A percentile compares a stretch with the other conserved stretches of the same genome.
These are phyloP conservation scores for Gossypium herbaceum DNA, from an alignment of 345 rosid genomes.

Conservation along the genomic window DNA sequence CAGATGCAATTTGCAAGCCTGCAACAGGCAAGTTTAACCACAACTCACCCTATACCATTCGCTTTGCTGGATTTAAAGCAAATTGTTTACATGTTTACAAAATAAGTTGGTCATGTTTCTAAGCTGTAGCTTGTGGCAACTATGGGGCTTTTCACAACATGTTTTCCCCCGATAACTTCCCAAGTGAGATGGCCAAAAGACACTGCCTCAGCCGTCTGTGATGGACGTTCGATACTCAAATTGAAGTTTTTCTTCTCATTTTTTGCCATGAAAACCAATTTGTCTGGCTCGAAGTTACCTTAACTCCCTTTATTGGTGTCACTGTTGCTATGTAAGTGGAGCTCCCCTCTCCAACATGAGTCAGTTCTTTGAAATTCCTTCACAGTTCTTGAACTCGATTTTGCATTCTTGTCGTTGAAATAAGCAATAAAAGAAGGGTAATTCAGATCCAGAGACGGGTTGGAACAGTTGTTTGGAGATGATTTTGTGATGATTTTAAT, in stretches of 20 bases:
- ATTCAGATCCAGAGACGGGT: slow-evolving; percentile 43
- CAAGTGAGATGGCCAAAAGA: slow-evolving; percentile 43
- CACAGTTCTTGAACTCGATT: neutral
- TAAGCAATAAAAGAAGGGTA: slow-evolving; percentile 57
- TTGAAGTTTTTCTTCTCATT: slow-evolving; percentile 39
- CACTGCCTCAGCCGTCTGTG: neutral
- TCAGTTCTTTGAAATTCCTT: neutral
- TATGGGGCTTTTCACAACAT: slow-evolving; percentile 49
- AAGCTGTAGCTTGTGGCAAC: slow-evolving; percentile 24
- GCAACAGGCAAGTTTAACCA: neutral
- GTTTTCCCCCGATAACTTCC: slow-evolving; percentile 36
- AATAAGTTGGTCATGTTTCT: neutral
- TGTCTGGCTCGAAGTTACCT: slow-evolving; percentile 30
- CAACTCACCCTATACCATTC: neutral
- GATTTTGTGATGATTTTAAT: slow-evolving; percentile 45
- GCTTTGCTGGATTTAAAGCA: neutral
- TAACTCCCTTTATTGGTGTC: slow-evolving; percentile 27
- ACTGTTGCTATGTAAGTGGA: slow-evolving; percentile 32
- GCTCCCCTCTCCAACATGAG: neutral
- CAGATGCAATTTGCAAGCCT: neutral
- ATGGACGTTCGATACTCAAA: slow-evolving; percentile 35
- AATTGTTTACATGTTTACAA: neutral
- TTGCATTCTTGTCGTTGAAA: slow-evolving; percentile 10
- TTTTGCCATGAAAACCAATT: slow-evolving; percentile 39
- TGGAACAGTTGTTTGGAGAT: slow-evolving; percentile 32